Evolutionary conservation across 2,329 filamentous ascomycete species (phyloP), one percentile per base, ranked within the genome.

Genomic region (Beauveria varroae): DNA sequence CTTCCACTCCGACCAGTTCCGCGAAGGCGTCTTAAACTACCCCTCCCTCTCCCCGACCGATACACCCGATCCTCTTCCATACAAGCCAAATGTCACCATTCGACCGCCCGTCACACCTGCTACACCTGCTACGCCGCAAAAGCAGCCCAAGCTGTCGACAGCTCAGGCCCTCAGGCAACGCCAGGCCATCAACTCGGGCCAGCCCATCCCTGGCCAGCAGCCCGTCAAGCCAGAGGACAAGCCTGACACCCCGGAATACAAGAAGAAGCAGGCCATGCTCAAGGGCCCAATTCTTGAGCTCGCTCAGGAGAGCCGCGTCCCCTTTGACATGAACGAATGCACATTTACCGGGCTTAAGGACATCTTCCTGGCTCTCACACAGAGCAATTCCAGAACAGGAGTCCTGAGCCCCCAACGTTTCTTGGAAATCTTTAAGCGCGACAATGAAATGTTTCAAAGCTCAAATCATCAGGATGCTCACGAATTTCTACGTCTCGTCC

Each of bases 401-500:
- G 91, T 99, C 12, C 82, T 98, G 47, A 96, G 93, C 69, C 95
- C 95, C 1, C 88, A 93, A 68, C 88, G 93, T 64, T 97, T 99
- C 65, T 80, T 99, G 41, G 93, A 99, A 71, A 93, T 97, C 28
- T 86, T 99, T 70, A 91, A 93, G 70, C 86, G 90, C 64, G 91
- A 98, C 68, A 96, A 99, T 72, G 95, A 99, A 73, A 93, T 96
- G 88, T 99, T 99, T 70, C 87, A 92, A 62, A 93, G 92, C 44
- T 90, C 93, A 4, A 96, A 97, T 90, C 95, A 99, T 73, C 95
- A 99, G 72, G 95, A 99, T 72, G 95, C 95, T 1, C 95, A 99
- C 73, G 95, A 99, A 71, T 99, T 99, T 67, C 85, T 98, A 68
- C 96, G 96, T 63, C 79, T 98, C 37, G 82, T 99, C 2, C 80